Evolutionary conservation across 352 stramenopile species (phyloP).

Genomic region (Aphanomyces astaci): DNA sequence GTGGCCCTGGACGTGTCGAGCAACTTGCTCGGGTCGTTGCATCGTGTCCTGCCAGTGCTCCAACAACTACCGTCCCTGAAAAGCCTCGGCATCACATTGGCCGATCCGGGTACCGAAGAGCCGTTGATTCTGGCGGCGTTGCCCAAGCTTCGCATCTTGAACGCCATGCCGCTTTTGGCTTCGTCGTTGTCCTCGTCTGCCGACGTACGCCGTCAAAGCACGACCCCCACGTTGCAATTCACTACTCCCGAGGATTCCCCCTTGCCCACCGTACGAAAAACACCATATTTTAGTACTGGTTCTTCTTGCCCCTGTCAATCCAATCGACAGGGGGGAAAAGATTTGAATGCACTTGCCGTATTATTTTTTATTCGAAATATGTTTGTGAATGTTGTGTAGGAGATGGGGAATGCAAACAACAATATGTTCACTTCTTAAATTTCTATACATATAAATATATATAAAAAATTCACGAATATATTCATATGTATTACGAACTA

Average conservation of each 20-base stretch:
- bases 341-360: too few species aligned
- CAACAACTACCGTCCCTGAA: conserved; percentile 42
- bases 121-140: conserved; percentile 48
- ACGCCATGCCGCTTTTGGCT: conserved; percentile 32
- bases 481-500: too few species aligned
- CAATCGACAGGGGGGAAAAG: too few species aligned
- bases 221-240: neutral
- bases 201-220: neutral
- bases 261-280: neutral
- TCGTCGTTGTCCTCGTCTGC: neutral
- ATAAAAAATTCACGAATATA: too few species aligned
- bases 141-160: conserved; percentile 49
- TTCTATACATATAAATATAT: too few species aligned
- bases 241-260: neutral
- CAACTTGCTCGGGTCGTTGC: conserved; percentile 42
- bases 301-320: too few species aligned
- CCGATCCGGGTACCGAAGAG: conserved; percentile 35
- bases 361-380: too few species aligned
- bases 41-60: conserved; percentile 37
- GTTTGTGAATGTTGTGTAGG: too few species aligned
- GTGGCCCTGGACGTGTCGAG: conserved; percentile 51
- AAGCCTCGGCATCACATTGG: conserved; percentile 48
- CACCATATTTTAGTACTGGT: too few species aligned
- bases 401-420: too few species aligned
- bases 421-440: too few species aligned